A percentile compares a stretch with the other conserved stretches of the same genome.
Evolutionary conservation across 495 filamentous ascomycete species (phyloP).

Genomic region (Opeltia flavorubescens): DNA sequence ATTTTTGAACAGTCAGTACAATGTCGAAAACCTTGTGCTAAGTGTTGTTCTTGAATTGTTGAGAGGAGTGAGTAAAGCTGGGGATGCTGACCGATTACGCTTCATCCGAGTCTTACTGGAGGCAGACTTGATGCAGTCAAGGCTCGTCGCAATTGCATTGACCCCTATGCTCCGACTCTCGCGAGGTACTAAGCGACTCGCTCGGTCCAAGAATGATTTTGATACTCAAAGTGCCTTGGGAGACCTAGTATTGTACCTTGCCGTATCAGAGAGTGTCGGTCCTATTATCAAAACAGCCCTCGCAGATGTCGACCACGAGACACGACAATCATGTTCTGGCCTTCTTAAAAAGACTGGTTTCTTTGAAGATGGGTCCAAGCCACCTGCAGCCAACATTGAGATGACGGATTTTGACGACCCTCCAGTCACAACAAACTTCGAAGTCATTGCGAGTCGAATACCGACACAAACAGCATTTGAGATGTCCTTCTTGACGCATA

Average conservation of each 20-base stretch:
- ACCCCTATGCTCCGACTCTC: conserved; percentile 35
- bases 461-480: conserved; percentile 15
- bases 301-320: neutral
- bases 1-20: conserved; percentile 48
- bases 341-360: too few species aligned
- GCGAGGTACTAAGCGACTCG: conserved; percentile 7
- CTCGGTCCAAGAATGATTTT: conserved; percentile 11
- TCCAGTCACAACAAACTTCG: neutral
- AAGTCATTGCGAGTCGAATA: neutral
- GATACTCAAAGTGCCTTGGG: conserved; percentile 48
- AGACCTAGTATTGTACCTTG: conserved; percentile 46
- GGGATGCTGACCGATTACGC: conserved; percentile 39
- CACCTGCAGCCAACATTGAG: neutral
- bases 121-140: conserved; percentile 42
- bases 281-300: conserved; percentile 28
- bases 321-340: too few species aligned
- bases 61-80: conserved; percentile 45
- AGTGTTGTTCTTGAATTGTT: conserved; percentile 55
- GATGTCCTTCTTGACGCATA: conserved; percentile 18
- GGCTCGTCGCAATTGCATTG: conserved; percentile 46
- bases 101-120: conserved; percentile 48
- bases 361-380: too few species aligned
- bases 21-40: conserved; percentile 58
- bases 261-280: conserved; percentile 35
- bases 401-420: neutral